Base-by-base conservation (phyloP, 805 yeast species). In the Jamesozyma jinghongensis region DNA sequence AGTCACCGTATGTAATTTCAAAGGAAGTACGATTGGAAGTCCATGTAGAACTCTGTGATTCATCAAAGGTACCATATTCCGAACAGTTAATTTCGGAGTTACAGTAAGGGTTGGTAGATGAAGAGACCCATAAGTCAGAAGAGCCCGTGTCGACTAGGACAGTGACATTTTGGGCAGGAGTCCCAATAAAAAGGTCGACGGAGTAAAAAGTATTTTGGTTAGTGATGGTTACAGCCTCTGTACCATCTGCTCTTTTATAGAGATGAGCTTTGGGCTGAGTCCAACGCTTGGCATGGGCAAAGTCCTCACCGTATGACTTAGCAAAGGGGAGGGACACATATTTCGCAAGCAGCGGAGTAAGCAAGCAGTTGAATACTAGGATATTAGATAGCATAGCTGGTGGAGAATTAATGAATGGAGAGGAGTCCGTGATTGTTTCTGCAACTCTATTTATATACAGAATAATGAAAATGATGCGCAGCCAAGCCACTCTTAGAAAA, bases 121-220 rank as follows among this genome's bases (percentile, higher is more conserved):
- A 65, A 44, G 73, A 68, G 14, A 80, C 74, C 59, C 59, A 81
- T 14, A 82, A 60, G 55, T 81, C 90, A 0, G 83, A 71, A 0
- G 86, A 79, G 2, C 88, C 90, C 1, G 88, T 81, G 52, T 81
- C 90, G 11, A 81, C 57, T 29, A 79, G 56, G 10, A 80, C 77
- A 10, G 66, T 66, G 5, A 80, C 66, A 16, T 63, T 58, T 50
- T 79, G 80, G 1, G 66, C 54, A 1, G 77, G 71, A 0, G 84
- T 73, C 3, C 90, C 88, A 19, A 81, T 55, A 19, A 57, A 50
- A 26, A 75, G 44, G 8, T 60, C 60, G 2, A 70, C 73, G 16
- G 72, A 59, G 48, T 73, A 75, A 46, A 73, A 75, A 5, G 66
- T 57, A 12, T 52, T 45, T 38, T 65, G 62, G 46, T 73, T 74